Evolutionary conservation across 2,329 filamentous ascomycete species (phyloP).

Genomic region (Cyclaneusma minus): DNA sequence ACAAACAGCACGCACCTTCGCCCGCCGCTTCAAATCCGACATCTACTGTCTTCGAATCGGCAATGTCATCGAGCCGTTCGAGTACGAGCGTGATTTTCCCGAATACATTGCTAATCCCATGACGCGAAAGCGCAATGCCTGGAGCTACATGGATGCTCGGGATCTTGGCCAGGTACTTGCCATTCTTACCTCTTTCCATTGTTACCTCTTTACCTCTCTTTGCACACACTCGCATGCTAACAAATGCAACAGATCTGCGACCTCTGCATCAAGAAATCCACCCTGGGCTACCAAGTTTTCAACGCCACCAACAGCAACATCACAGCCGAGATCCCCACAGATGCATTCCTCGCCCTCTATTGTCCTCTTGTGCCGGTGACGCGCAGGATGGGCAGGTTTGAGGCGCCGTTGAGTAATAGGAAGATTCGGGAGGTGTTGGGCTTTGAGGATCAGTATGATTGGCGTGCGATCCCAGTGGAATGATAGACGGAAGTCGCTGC

Average conservation of each 20-base stretch:
- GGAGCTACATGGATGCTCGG: slow-evolving; percentile 46
- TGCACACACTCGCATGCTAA: too few species aligned
- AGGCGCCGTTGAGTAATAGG: slow-evolving; percentile 43
- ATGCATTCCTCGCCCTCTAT: slow-evolving; percentile 32
- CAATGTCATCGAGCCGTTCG: slow-evolving; percentile 44
- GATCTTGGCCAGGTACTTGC: too few species aligned
- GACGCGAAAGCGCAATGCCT: slow-evolving; percentile 38
- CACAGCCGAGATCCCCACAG: slow-evolving; percentile 34
- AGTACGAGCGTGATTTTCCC: slow-evolving; percentile 37
- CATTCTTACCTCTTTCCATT: too few species aligned
- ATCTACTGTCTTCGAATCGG: slow-evolving; percentile 47
- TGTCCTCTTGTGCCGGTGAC: slow-evolving; percentile 34
- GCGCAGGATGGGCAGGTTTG: slow-evolving; percentile 38
- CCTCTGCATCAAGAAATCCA: slow-evolving; percentile 32
- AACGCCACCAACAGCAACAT: slow-evolving; percentile 49
- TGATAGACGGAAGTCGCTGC: too few species aligned
- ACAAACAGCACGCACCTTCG: slow-evolving; percentile 36
- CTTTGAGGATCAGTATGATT: slow-evolving; percentile 42
- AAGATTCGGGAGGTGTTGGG: slow-evolving; percentile 44
- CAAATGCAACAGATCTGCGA: slow-evolving; percentile 49
- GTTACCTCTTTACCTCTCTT: too few species aligned
- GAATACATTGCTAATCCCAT: slow-evolving; percentile 32
- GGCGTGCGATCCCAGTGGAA: too few species aligned
- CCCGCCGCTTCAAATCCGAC: slow-evolving; percentile 36
- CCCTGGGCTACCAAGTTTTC: slow-evolving; percentile 46